Evolutionary conservation across 2,329 filamentous ascomycete species (phyloP), one percentile per base, ranked within the genome.

Genomic region (Aspergillus floridensis): DNA sequence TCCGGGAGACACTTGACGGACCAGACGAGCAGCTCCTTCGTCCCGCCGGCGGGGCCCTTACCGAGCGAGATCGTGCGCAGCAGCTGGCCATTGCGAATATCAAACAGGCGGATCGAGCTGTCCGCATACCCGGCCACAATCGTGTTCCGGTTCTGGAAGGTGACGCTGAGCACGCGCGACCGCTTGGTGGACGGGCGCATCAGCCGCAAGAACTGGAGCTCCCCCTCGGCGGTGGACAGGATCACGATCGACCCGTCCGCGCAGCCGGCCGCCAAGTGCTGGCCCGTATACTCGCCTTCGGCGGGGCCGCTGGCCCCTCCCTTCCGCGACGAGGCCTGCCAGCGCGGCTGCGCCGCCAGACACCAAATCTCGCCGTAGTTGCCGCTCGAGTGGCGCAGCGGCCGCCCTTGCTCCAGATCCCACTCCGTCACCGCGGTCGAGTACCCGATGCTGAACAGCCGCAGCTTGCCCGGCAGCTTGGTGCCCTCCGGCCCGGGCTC

Each of bases 351-450:
- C 14, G 89, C 90, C 59, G 91, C 91, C 69, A 99, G 85, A 77
- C 93, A 98, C 95, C 95, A 99, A 62, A 98, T 93, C 71, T 97
- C 93, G 65, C 92, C 93, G 75, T 96, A 92, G 75, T 96, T 96
- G 49, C 93, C 95, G 69, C 90, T 92, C 19, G 91, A 92, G 75
- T 96, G 90, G 60, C 89, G 86, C 77, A 89, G 85, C 11, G 92
- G 90, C 58, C 86, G 82, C 14, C 91, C 92, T 63, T 87, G 89
- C 66, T 87, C 86, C 24, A 99, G 81, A 78, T 98, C 90, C 95
- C 95, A 99, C 76, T 99, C 95, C 0, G 93, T 97, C 50, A 99
- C 87, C 24, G 89, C 90, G 55, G 90, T 91, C 21, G 93, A 96
- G 74, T 95, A 96, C 59, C 93, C 93, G 72, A 97, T 96, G 76